Evolutionary conservation across 352 stramenopile species (phyloP), one percentile per base, ranked within the genome.

Genomic region (Halophytophthora polymorphica): DNA sequence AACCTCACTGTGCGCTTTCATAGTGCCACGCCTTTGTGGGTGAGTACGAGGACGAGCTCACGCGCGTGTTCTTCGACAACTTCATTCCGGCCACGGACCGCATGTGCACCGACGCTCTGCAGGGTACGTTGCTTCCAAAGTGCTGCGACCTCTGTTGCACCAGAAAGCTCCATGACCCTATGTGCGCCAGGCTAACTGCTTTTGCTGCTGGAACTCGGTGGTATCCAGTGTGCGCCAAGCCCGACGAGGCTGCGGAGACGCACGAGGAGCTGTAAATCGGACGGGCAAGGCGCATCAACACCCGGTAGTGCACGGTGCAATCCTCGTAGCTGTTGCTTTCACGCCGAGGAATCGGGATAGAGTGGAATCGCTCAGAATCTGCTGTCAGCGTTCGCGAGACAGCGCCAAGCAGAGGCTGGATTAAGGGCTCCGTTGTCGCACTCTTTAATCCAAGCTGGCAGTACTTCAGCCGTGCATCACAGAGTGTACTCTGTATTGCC

Each of bases 11-110:
- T n/a, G n/a, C n/a, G n/a, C n/a, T 2, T 25, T 29, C 43, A 1
- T 38, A 93, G 83, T 93, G 83, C 66, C 73, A 61, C n/a, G 68
- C 78, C 45, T 93, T 93, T 34, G 61, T 91, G 13, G 80, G 78
- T 34, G 76, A 73, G 36, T 93, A 87, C 58, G 83, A 89, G 55
- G 78, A 93, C 51, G 78, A 91, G 48, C 61, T 93, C 45, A 93
- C 77, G 40, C 65, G 67, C 15, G 59, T 66, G 1, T 93, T 90
- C 46, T 93, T 89, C 67, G 76, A 91, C 53, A 58, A 93, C 57
- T 89, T 85, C 50, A 68, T 74, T 34, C 77, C 83, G 5, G 74
- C 78, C 8, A 78, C 73, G 46, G 55, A 85, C 17, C 66, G 74
- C n/a, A 69, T 87, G 61, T 93, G 83, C 56, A 50, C 49, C 8